phyloP scores from a whole-genome alignment of 169 alveolate species.

The Babesia bigemina region DNA sequence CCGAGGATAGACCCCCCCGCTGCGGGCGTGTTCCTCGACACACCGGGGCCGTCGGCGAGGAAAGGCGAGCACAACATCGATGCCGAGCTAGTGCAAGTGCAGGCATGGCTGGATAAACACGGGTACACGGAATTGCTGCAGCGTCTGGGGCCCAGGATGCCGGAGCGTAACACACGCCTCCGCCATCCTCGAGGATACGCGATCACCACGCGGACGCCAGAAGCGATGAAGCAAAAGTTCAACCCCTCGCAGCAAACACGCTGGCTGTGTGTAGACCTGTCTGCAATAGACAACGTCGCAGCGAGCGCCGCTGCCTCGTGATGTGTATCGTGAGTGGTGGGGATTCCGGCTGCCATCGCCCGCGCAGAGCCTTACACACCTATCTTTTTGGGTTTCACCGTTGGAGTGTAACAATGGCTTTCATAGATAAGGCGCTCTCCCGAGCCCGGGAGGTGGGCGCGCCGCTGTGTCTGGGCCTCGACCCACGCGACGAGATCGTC shows the following conservation, averaged over 20 bases:
- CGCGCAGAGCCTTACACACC: neutral
- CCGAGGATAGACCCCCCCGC: slow-evolving; percentile 28
- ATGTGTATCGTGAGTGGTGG: neutral
- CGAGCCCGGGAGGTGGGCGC: slow-evolving; percentile 38
- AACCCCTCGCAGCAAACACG: slow-evolving; percentile 45
- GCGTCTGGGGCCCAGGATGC: neutral
- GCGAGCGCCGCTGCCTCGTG: neutral
- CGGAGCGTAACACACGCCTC: slow-evolving; percentile 7
- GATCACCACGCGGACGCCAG: slow-evolving; percentile 50
- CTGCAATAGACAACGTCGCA: slow-evolving; percentile 10
- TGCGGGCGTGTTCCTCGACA: slow-evolving; percentile 18
- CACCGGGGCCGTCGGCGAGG: neutral
- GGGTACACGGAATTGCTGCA: slow-evolving; percentile 29
- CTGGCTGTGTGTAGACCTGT: slow-evolving; percentile 58
- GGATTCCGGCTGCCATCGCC: neutral
- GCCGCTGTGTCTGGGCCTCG: slow-evolving; percentile 76
- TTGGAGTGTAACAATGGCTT: slow-evolving; percentile 29
- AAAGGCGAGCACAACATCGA: slow-evolving; percentile 11
- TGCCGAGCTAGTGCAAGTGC: slow-evolving; percentile 26
- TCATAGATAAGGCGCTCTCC: slow-evolving; percentile 38
- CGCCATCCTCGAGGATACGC: slow-evolving; percentile 1
- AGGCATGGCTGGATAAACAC: slow-evolving; percentile 26
- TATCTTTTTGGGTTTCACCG: no score
- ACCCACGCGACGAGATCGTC: slow-evolving; percentile 75
- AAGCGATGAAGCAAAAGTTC: slow-evolving; percentile 47